Base-by-base conservation (phyloP, 805 yeast genomes). In the Ogataea henricii region DNA sequence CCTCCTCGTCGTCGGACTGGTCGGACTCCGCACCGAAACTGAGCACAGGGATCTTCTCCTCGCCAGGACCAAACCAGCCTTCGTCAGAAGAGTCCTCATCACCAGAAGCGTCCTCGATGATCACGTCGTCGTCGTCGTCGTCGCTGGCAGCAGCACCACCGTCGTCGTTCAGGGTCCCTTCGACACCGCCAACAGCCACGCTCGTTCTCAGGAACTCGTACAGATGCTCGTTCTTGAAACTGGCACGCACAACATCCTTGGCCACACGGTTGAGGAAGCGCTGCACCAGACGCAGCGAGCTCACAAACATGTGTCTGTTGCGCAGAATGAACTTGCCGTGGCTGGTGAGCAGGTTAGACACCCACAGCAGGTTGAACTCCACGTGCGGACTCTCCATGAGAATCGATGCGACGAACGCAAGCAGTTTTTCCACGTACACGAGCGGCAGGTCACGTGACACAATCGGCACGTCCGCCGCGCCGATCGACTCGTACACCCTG, bases 331-430 rank as follows among this genome's bases (percentile, higher is more conserved):
- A 85, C 53, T 76, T 76, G 10, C 99, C 98, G 63, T 92, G 97
- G 16, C 76, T 66, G 1, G 85, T 74, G 14, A 94, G 66, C 4
- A 90, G 57, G 13, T 77, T 71, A 55, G 83, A 81, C 27, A 92
- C 75, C 98, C 99, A 94, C 9, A 86, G 56, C 53, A 94, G 65
- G 58, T 84, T 82, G 70, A 83, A 90, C 69, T 94, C 97, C 20
- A 92, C 64, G 67, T 94, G 98, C 27, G 81, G 90, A 5, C 89
- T 81, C 3, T 84, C 87, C 63, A 77, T 77, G 29, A 83, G 74
- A 53, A 79, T 75, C 35, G 78, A 77, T 1, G 88, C 94, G 57
- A 94, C 76, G 52, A 89, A 89, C 27, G 71, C 68, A 38, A 94
- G 64, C 29, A 92, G 59, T 48, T 85, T 77, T 35, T 82, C 76